Evolutionary conservation across 2,329 filamentous ascomycete species (phyloP).

Genomic region (Diplodia corticola): DNA sequence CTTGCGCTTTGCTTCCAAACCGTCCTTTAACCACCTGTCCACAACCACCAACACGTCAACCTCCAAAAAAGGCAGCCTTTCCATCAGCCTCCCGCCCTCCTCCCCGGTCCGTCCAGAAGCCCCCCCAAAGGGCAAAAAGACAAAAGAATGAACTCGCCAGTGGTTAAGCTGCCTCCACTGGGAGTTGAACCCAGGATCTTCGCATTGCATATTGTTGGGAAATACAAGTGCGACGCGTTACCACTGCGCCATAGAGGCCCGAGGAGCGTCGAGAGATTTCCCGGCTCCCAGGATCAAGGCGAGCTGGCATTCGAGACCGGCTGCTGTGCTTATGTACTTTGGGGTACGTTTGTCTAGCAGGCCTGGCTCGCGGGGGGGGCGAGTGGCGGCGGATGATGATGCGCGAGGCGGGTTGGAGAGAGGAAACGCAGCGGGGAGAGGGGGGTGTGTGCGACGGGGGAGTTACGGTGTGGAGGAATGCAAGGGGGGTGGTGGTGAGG

Average conservation of each 20-base stretch:
- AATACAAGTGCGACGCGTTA: conserved; percentile 23
- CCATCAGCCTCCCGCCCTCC: no score
- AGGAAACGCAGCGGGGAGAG: no score
- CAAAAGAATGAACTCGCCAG: conserved; percentile 8
- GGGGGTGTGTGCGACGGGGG: no score
- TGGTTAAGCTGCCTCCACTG: conserved; percentile 15
- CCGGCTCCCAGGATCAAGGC: conserved; percentile 11
- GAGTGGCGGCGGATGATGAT: neutral
- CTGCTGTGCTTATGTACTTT: neutral
- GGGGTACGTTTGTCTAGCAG: neutral
- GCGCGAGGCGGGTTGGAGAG: no score
- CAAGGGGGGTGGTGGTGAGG: neutral
- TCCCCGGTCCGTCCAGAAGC: no score
- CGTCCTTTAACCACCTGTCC: neutral
- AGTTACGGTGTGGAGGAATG: no score
- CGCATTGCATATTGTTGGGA: conserved; percentile 16
- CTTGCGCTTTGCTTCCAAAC: neutral
- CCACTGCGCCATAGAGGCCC: conserved; percentile 22
- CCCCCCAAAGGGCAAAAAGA: neutral
- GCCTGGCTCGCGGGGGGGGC: no score
- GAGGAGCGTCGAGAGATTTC: neutral
- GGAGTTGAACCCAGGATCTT: conserved; percentile 23
- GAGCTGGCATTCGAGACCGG: neutral
- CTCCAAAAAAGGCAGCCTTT: neutral
- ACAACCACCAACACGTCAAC: neutral